Base-by-base conservation (phyloP, 257 asterid species). In the Jacaranda mimosifolia region DNA sequence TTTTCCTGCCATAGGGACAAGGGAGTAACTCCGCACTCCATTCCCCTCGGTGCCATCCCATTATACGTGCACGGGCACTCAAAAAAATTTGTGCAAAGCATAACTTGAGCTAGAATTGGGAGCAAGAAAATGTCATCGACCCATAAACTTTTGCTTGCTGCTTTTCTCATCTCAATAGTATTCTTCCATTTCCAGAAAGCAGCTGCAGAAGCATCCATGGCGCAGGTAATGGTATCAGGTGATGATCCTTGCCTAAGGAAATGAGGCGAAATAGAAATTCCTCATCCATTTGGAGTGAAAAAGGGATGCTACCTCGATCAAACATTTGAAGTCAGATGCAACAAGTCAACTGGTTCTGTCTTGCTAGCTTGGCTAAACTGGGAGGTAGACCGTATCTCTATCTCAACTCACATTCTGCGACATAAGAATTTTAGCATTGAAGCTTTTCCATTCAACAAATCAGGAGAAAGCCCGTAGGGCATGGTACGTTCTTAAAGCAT, bases 261-360 rank as follows among this genome's bases (percentile, higher is more conserved):
- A 45, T 83, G 87, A 11, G 86, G 83, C 12, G 58, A 48, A 15
- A 15, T n/a, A 9, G n/a, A 49, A 9, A 63, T 80, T 80, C 66
- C 84, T 13, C 68, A 74, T 43, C 84, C 84, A 9, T 80, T 80
- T 52, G 84, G 84, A 36, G 74, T 70, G 42, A 73, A 43, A 12
- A 40, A 68, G 35, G 76, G 79, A 14, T 79, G 83, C 55, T 79
- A 65, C 65, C 65, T 73, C 0, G 78, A 60, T 14, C 1, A 32
- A 35, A 21, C 26, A 38, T 80, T 80, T 36, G 55, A 40, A 40
- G 68, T 80, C 62, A 48, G 6, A 4, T 80, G 83, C 72, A 51
- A 74, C 17, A 11, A 38, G 5, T 49, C 55, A 38, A 12, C 71
- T 7, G 6, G 18, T 67, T 9, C 35, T 0, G 72, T 73, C 42